Evolutionary conservation across 495 filamentous ascomycete species (phyloP).

Genomic region (Neurospora sublineolata): DNA sequence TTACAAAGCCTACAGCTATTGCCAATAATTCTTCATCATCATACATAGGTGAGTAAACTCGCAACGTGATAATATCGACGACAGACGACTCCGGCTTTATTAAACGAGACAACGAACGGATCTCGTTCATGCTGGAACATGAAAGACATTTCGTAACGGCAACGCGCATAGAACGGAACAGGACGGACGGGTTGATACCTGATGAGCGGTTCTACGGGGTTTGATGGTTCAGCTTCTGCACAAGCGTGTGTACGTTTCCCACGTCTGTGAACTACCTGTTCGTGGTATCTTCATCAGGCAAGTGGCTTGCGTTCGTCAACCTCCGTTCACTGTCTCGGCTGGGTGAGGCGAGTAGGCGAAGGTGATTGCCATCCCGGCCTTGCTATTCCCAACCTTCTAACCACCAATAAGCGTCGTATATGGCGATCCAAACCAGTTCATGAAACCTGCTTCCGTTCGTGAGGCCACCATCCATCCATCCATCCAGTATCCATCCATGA

Average conservation of each 20-base stretch:
- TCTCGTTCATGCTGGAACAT: background rate
- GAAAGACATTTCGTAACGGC: background rate
- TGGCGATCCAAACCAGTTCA: background rate
- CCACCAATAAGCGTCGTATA: background rate
- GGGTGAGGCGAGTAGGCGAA: background rate
- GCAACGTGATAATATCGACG: no score
- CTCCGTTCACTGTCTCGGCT: background rate
- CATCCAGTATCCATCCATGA: background rate
- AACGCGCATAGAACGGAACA: background rate
- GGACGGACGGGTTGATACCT: background rate
- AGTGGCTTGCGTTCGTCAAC: background rate
- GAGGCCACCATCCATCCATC: background rate
- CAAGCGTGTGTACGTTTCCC: background rate
- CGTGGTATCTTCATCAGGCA: background rate
- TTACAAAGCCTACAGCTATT: no score
- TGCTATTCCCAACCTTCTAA: background rate
- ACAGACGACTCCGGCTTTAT: no score
- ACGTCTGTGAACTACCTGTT: no score
- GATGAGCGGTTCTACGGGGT: background rate
- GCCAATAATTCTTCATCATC: no score
- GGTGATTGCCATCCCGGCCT: background rate
- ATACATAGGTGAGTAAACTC: background rate
- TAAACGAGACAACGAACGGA: no score
- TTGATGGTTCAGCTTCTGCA: background rate
- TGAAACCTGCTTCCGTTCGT: background rate